Percentiles rank a stretch among this genome's conserved stretches.
Evolutionary conservation across 495 filamentous ascomycete species (phyloP).

Genomic region (Echria macrotheca): DNA sequence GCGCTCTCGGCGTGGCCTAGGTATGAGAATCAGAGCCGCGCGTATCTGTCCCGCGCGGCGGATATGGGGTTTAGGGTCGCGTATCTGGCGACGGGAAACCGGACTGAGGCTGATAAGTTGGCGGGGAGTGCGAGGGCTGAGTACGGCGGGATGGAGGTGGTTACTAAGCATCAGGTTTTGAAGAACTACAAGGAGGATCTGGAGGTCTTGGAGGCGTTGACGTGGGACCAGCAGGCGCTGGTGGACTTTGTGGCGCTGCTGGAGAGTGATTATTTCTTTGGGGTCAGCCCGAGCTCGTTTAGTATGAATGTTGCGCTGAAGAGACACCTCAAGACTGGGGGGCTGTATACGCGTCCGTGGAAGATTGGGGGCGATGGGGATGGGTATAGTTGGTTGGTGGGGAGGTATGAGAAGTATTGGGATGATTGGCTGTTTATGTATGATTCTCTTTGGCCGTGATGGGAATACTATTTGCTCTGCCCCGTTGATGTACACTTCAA

Average conservation of each 20-base stretch:
- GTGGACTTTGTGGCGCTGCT: conserved; percentile 38
- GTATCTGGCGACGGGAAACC: conserved; percentile 39
- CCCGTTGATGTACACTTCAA: too few relatives aligned
- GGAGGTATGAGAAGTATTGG: conserved; percentile 37
- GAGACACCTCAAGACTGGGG: conserved; percentile 33
- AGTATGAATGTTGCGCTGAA: conserved; percentile 41
- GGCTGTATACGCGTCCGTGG: conserved; percentile 38
- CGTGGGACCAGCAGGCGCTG: conserved; percentile 43
- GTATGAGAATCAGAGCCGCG: conserved; percentile 35
- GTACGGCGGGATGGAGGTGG: conserved; percentile 22
- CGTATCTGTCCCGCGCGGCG: conserved; percentile 28
- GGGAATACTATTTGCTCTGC: too few relatives aligned
- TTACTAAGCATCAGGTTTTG: conserved; percentile 34
- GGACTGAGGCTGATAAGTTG: conserved; percentile 33
- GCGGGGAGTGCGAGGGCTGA: background rate
- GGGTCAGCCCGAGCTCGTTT: conserved; percentile 42
- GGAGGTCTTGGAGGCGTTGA: conserved; percentile 26
- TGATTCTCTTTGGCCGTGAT: conserved; percentile 43
- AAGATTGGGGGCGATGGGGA: conserved; percentile 36
- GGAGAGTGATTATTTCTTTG: conserved; percentile 36
- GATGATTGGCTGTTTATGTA: conserved; percentile 45
- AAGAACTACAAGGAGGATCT: conserved; percentile 21
- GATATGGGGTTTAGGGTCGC: conserved; percentile 26
- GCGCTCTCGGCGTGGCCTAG: conserved; percentile 37
- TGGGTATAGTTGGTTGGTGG: conserved; percentile 38